Evolutionary conservation across 179 eudicot species (phyloP).

Genomic region (Silene noctiflora): DNA sequence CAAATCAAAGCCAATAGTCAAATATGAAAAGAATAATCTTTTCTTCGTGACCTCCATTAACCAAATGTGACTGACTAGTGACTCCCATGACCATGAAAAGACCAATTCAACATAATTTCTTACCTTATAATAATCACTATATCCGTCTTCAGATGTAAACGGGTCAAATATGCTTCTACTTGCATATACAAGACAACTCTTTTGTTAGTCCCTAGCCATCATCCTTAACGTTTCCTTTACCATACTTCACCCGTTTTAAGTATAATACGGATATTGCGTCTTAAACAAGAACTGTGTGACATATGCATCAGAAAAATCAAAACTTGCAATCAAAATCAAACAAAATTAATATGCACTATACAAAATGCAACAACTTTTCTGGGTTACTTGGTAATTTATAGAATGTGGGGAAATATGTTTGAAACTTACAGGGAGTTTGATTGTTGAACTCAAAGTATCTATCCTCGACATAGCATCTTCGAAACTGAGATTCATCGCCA

Average conservation of each 20-base stretch:
- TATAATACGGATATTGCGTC: too few species aligned
- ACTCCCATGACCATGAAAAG: constrained; percentile 17
- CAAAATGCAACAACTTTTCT: constrained; percentile 6
- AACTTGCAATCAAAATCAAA: constrained; percentile 6
- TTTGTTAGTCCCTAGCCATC: too few species aligned
- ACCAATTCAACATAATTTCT: constrained; percentile 1
- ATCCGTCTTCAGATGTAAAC: too few species aligned
- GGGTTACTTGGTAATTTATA: not conserved
- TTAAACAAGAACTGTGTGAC: too few species aligned
- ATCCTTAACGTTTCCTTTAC: too few species aligned
- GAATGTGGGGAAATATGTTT: not conserved
- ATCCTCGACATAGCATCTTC: not conserved
- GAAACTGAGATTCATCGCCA: too few species aligned
- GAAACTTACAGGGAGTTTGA: not conserved
- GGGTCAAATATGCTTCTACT: too few species aligned
- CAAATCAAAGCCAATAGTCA: not conserved
- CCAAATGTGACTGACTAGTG: constrained; percentile 11
- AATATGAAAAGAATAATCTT: not conserved
- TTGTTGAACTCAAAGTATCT: not conserved
- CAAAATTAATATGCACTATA: not conserved
- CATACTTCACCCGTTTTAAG: too few species aligned
- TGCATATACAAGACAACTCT: too few species aligned
- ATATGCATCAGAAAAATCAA: not conserved
- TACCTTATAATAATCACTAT: not conserved
- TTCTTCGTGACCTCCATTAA: not conserved